Base-by-base conservation (phyloP, 768 basidiomycete species). In the Crassisporium funariophilum region DNA sequence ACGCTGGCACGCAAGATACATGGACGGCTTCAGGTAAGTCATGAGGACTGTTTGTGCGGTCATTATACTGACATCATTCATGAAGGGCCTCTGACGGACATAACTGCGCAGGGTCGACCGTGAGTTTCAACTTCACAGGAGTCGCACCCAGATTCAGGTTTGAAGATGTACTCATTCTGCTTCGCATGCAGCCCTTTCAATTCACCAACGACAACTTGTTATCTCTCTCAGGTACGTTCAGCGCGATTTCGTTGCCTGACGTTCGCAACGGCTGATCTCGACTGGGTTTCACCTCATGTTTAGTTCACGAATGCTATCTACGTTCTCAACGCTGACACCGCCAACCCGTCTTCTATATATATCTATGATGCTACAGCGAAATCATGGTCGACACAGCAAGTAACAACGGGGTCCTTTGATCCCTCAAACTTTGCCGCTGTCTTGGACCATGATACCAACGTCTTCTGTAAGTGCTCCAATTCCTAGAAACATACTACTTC, bases 381-480 rank as follows among this genome's bases (percentile, higher is more conserved):
- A 50, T 76, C 85, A 1, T 95, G 94, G 94, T 79, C 87, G 3
- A 86, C 78, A 2, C 94, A 98, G 61, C 54, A 72, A 2, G 77
- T 77, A 12, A 76, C 69, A 4, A 56, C 75, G 0, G 77, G 75
- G 25, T 65, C 65, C 43, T 84, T 87, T 55, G 83, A 93, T 62
- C 77, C 82, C 4, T 64, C 74, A 2, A 78, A 80, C 15, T 86
- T 84, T 57, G 75, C 72, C 20, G 79, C 88, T 20, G 83, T 95
- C 50, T 78, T 98, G 24, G 94, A 98, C 69, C 94, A 95, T 54
- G 94, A 98, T 65, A 98, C 94, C 40, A 94, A 95, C 52, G 82
- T 86, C 49, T 86, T 97, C 69, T 94, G 86, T 88, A 64, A 53
- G 75, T 67, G 42, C 42, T 35, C 43, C 36, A 16, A 19, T 33